These are phyloP conservation scores for Metschnikowia hibisci DNA, from an alignment of 805 yeast species.

Conservation along the genomic window DNA sequence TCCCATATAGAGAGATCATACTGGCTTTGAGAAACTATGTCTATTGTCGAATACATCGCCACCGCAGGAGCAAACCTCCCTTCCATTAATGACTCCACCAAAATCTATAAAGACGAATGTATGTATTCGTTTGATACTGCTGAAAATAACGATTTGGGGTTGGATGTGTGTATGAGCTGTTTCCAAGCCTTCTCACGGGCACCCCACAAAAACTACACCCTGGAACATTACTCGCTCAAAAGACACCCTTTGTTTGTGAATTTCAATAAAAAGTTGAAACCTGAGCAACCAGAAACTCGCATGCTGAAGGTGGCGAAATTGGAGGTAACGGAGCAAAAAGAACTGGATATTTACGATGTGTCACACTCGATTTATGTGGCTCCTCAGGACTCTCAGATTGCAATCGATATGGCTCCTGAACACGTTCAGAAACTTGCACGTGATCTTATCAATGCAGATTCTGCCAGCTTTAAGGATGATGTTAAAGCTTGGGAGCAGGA, in stretches of 20 bases:
- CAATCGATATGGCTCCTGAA: conserved; percentile 22
- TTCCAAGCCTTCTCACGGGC: conserved; percentile 64
- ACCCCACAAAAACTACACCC: conserved; percentile 45
- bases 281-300: conserved; percentile 17
- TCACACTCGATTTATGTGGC: conserved; percentile 40
- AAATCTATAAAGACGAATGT: conserved; percentile 84
- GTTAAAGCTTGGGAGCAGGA: conserved; percentile 92
- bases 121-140: conserved; percentile 79
- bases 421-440: conserved; percentile 32
- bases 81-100: conserved; percentile 19
- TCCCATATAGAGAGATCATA: no score
- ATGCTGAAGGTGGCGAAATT: conserved; percentile 55
- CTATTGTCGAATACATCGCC: conserved; percentile 7
- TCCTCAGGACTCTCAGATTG: conserved; percentile 23
- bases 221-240: conserved; percentile 48
- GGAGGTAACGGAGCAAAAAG: conserved; percentile 60
- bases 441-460: conserved; percentile 51
- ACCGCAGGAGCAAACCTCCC: conserved; percentile 19
- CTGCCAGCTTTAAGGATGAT: conserved; percentile 60
- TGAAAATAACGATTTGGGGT: conserved; percentile 44
- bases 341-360: conserved; percentile 58
- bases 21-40: conserved; percentile 6
- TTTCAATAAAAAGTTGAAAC: conserved; percentile 48
- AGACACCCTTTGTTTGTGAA: conserved; percentile 60
- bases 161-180: conserved; percentile 74